Evolutionary conservation across 2,329 filamentous ascomycete genomes (phyloP).

Genomic region (Colletotrichum zoysiae): DNA sequence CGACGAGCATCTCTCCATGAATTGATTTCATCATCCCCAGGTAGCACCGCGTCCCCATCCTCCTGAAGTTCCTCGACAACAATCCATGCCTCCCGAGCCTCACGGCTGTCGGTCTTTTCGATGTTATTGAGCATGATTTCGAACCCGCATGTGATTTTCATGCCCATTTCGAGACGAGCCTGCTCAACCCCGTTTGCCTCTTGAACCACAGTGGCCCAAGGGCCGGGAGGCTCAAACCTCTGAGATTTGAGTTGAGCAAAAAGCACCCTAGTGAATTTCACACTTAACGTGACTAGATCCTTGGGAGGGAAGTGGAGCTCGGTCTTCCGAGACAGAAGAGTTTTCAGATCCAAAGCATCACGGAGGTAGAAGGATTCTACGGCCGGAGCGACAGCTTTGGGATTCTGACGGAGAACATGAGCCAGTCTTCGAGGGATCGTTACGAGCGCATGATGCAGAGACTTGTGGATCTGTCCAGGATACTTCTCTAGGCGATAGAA

Average conservation of each 20-base stretch:
- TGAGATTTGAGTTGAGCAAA: conserved; percentile 94
- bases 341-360: conserved; percentile 81
- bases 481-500: conserved; percentile 91
- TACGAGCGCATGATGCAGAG: conserved; percentile 80
- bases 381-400: conserved; percentile 83
- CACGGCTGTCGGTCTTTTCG: conserved; percentile 74
- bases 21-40: conserved; percentile 78
- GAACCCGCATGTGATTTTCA: conserved; percentile 91
- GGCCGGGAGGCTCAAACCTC: conserved; percentile 76
- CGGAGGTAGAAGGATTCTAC: conserved; percentile 94
- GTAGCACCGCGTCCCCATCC: conserved; percentile 75
- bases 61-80: conserved; percentile 80
- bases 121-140: conserved; percentile 84
- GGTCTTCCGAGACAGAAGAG: conserved; percentile 68
- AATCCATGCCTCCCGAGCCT: conserved; percentile 81
- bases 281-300: conserved; percentile 84
- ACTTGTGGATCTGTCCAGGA: conserved; percentile 78
- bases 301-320: conserved; percentile 76
- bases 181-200: conserved; percentile 46
- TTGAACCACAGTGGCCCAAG: conserved; percentile 56
- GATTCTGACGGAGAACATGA: conserved; percentile 80
- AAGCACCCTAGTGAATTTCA: conserved; percentile 87
- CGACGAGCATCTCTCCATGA: conserved; percentile 71
- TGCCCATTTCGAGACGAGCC: conserved; percentile 75
- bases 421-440: conserved; percentile 86